Evolutionary conservation across 768 basidiomycete species (phyloP).

Genomic region (Suillus paluster): DNA sequence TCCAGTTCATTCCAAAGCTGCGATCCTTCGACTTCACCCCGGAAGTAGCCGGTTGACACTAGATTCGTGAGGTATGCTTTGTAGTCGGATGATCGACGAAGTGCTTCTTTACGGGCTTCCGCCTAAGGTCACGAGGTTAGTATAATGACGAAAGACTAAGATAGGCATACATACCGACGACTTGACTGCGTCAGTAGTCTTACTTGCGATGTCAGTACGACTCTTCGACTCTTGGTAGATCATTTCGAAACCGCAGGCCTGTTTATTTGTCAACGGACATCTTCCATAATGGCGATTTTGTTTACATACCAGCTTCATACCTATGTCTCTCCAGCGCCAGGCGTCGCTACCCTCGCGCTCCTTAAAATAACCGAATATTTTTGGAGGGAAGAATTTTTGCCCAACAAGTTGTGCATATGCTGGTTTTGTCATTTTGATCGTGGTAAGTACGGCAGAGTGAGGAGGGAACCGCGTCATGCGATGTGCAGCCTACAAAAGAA

Average conservation of each 20-base stretch:
- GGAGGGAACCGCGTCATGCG: constrained; percentile 92
- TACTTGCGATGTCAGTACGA: constrained; percentile 45
- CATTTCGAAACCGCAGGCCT: constrained; percentile 98
- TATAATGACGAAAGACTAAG: background rate
- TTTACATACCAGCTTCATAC: constrained; percentile 85
- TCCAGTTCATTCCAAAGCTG: constrained; percentile 76
- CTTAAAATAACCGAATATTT: constrained; percentile 78
- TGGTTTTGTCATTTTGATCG: constrained; percentile 82
- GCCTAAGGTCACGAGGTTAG: constrained; percentile 40
- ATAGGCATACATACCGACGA: constrained; percentile 50
- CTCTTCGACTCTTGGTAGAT: constrained; percentile 85
- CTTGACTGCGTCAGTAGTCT: constrained; percentile 39
- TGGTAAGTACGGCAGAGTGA: constrained; percentile 57
- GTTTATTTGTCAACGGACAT: constrained; percentile 5
- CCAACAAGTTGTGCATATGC: constrained; percentile 93
- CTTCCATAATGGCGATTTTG: background rate
- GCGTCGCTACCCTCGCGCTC: constrained; percentile 67
- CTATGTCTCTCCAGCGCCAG: constrained; percentile 81
- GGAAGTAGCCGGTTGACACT: constrained; percentile 72
- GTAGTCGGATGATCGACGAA: constrained; percentile 72
- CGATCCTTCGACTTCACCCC: constrained; percentile 77
- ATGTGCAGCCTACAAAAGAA: constrained; percentile 71
- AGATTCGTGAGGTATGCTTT: constrained; percentile 72
- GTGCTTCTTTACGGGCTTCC: constrained; percentile 68
- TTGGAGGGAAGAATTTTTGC: constrained; percentile 92